These are phyloP conservation scores for Suillus brevipes DNA, from an alignment of 768 basidiomycete species.

Conservation along the genomic window DNA sequence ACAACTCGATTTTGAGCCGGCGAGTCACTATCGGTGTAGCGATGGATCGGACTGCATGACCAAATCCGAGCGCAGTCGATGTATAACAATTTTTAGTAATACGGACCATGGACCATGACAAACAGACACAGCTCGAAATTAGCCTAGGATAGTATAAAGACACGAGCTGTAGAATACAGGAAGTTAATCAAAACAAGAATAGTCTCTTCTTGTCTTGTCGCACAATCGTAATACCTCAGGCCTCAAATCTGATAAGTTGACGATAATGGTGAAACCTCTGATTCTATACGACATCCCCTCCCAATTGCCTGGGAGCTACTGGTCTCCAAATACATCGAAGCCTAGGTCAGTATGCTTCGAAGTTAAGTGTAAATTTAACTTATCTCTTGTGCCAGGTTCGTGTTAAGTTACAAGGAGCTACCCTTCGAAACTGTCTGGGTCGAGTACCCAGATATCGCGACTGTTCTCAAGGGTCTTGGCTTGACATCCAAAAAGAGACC, in stretches of 20 bases:
- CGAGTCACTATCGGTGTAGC: too few species aligned
- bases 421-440: constrained; percentile 50
- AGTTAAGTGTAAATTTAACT: background rate
- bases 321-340: constrained; percentile 37
- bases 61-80: too few species aligned
- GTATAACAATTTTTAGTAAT: too few species aligned
- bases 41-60: too few species aligned
- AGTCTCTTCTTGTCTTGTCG: too few species aligned
- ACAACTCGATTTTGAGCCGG: too few species aligned
- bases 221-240: background rate
- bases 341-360: constrained; percentile 21
- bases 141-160: too few species aligned
- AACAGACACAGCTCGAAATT: too few species aligned
- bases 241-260: background rate
- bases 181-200: too few species aligned
- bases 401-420: constrained; percentile 36
- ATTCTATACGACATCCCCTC: constrained; percentile 31
- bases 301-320: constrained; percentile 21
- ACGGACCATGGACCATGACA: too few species aligned
- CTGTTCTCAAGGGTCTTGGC: constrained; percentile 32
- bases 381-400: constrained; percentile 18
- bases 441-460: constrained; percentile 49
- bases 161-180: too few species aligned
- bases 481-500: background rate
- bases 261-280: constrained; percentile 11